Evolutionary conservation across 192 early-diverging fungal species (phyloP).

Genomic region (Pecoramyces ruminantium): DNA sequence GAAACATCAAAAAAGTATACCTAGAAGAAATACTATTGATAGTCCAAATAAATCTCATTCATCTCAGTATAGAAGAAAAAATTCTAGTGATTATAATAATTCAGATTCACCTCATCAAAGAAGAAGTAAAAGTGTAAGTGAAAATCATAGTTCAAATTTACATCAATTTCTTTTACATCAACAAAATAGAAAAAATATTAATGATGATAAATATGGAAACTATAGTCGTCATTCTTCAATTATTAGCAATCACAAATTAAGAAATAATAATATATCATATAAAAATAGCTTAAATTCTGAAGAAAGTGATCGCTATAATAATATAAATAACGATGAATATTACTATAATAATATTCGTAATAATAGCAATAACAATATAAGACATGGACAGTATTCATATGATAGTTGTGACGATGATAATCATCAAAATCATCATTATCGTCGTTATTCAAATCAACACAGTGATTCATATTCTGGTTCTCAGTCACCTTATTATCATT

Average conservation of each 20-base stretch:
- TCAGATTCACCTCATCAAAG: not conserved
- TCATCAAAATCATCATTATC: not conserved
- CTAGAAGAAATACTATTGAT: not conserved
- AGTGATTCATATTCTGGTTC: not conserved
- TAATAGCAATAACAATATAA: too few species aligned
- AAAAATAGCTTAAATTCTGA: not conserved
- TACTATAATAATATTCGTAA: too few species aligned
- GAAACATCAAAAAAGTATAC: not conserved
- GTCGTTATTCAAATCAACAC: not conserved
- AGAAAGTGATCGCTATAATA: not conserved
- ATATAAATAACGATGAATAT: too few species aligned
- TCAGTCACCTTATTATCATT: not conserved
- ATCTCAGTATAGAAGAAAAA: not conserved
- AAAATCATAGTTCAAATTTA: not conserved
- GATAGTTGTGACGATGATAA: not conserved
- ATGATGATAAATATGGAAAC: not conserved
- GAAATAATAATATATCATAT: not conserved
- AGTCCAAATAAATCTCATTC: not conserved
- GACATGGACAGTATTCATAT: too few species aligned
- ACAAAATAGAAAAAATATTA: too few species aligned
- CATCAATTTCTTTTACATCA: too few species aligned
- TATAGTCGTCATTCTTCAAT: not conserved
- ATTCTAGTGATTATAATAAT: not conserved
- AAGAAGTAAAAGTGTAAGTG: not conserved
- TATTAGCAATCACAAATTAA: not conserved